phyloP scores from a whole-genome alignment of 805 yeast genomes.

The Ogataea saltuana region DNA sequence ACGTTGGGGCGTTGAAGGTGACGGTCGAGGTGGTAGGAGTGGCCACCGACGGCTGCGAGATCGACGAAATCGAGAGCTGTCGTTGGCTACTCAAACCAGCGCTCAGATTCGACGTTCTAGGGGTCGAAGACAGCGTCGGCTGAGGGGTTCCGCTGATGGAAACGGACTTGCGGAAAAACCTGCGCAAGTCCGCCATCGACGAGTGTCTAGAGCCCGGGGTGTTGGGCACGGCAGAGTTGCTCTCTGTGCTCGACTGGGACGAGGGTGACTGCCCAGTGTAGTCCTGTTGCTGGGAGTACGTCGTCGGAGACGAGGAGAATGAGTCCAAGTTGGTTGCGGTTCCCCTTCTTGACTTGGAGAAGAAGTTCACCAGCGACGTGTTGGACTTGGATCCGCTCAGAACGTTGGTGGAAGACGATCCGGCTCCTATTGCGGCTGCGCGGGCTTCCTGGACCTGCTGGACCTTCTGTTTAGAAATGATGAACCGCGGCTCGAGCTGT shows the following conservation, averaged over 20 bases:
- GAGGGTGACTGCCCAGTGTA: conserved; percentile 32
- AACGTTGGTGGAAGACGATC: conserved; percentile 1
- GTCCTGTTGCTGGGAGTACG: conserved; percentile 36
- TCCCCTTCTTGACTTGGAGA: conserved; percentile 45
- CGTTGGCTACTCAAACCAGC: conserved; percentile 38
- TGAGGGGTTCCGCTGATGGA: conserved; percentile 24
- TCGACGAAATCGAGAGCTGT: conserved; percentile 20
- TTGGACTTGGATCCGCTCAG: conserved; percentile 37
- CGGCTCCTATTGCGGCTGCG: conserved; percentile 28
- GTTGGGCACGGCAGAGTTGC: conserved; percentile 15
- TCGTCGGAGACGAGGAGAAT: conserved; percentile 34
- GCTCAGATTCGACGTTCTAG: conserved; percentile 37
- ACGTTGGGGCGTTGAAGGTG: conserved; percentile 20
- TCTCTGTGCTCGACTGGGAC: conserved; percentile 33
- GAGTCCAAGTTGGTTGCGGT: conserved; percentile 34
- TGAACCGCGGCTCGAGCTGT: conserved; percentile 81
- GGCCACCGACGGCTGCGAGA: conserved; percentile 15
- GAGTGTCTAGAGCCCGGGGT: conserved; percentile 60
- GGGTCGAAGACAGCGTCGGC: conserved; percentile 23
- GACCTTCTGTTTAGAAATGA: conserved; percentile 76
- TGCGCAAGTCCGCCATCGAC: conserved; percentile 75
- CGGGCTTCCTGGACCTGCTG: conserved; percentile 53
- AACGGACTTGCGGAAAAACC: conserved; percentile 62
- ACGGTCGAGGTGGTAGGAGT: conserved; percentile 16
- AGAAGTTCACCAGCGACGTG: conserved; percentile 52